These are phyloP conservation scores for Calcarisporium arbuscula DNA, from an alignment of 2,329 filamentous ascomycete species.

Conservation along the genomic window DNA sequence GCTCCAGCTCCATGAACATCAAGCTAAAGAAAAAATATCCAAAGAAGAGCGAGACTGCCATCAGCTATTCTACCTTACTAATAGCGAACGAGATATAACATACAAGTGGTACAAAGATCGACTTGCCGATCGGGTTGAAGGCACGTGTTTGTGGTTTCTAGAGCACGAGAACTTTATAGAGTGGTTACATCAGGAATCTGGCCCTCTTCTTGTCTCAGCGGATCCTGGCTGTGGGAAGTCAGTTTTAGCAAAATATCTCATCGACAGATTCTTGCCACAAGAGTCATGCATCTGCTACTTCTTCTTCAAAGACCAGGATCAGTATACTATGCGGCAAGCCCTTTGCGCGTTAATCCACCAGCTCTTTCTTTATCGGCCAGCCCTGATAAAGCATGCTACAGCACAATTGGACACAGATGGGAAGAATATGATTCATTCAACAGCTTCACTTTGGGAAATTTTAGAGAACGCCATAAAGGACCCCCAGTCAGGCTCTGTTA, in stretches of 20 bases:
- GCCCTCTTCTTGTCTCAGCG: slow-evolving; percentile 25
- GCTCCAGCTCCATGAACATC: slow-evolving; percentile 3
- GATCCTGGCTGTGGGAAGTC: slow-evolving; percentile 40
- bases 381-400: slow-evolving; percentile 27
- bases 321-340: slow-evolving; percentile 25
- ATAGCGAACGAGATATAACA: slow-evolving; percentile 1
- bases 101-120: slow-evolving; percentile 25
- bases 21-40: slow-evolving; percentile 2
- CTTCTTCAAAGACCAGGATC: slow-evolving; percentile 33
- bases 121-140: slow-evolving; percentile 6
- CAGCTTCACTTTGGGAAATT: slow-evolving; percentile 25
- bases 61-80: slow-evolving; percentile 11
- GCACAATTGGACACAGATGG: slow-evolving; percentile 17
- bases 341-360: slow-evolving; percentile 34
- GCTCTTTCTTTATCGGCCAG: slow-evolving; percentile 23
- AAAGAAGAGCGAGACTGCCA: slow-evolving; percentile 9
- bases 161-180: neutral
- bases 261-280: slow-evolving; percentile 21
- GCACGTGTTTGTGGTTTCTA: slow-evolving; percentile 3
- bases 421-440: slow-evolving; percentile 12
- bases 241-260: slow-evolving; percentile 29
- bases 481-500: slow-evolving; percentile 19
- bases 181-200: slow-evolving; percentile 3
- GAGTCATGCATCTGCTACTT: slow-evolving; percentile 29
- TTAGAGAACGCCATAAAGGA: slow-evolving; percentile 19